Base-by-base conservation (phyloP, 129 eudicot species). In the Saposhnikovia divaricata region DNA sequence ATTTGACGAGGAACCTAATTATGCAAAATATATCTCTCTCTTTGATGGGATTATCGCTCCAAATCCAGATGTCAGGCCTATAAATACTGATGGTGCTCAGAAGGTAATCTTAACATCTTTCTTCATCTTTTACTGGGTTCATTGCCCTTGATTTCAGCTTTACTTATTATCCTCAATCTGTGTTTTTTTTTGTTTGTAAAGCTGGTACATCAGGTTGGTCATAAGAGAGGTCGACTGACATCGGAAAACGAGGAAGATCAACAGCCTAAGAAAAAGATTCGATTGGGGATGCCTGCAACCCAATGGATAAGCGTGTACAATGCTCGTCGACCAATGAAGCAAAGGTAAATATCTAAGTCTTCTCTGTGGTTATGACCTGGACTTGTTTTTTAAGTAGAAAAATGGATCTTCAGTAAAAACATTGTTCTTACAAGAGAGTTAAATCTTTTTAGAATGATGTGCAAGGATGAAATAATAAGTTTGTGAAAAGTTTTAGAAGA, bases 21-120 rank as follows among this genome's bases (percentile, higher is more conserved):
- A 88, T 78, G 87, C 89, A 21, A 88, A 85, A 63, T 82, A 82
- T 73, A 83, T 83, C 0, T 85, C 88, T 46, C 82, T 85, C 55
- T 88, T 88, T 79, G 91, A 88, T 16, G 80, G 89, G 73, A 77
- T 88, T 42, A 79, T 88, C 23, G 89, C 84, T 55, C 87, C 89
- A 9, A 81, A 78, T 79, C 84, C 87, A 48, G 81, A 80, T 27
- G 47, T 75, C 78, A 88, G 89, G 87, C 91, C 91, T 27, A 85
- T 88, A 70, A 83, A 87, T 74, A 85, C 84, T 37, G 91, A 88
- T 55, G 91, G 91, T n/a, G 91, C 91, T 31, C 91, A 83, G 76
- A 88, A 88, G 91, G 91, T 88, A 61, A 19, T 25, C 69, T n/a
- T 61, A 38, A 68, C 73, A 42, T 43, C 43, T 42, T 16, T 19